Evolutionary conservation across 176 grass and related monocot genomes (phyloP), one percentile per base, ranked within the genome.

Genomic region (Oryza nivara): DNA sequence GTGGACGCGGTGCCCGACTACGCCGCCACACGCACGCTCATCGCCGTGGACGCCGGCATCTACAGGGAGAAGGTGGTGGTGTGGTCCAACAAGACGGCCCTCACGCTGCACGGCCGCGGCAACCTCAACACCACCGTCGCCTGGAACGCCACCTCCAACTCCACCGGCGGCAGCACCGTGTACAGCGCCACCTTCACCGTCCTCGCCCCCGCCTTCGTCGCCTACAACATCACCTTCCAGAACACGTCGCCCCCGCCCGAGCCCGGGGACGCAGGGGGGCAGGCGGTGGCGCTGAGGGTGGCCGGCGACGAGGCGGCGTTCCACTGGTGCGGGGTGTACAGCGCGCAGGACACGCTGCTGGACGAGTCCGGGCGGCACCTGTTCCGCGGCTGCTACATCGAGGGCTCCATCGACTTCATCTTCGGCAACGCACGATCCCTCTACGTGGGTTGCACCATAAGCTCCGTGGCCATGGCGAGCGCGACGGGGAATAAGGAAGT

Each of bases 321-420:
- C 86, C 82, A 97, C 68, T 89, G 90, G 81, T 92, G 94, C 45
- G 94, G 92, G 5, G 89, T 97, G 70, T 97, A 94, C 74, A 60
- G 94, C 25, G 68, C 92, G 5, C 94, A 94, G 80, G 94, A 97
- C 90, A 94, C 94, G 34, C 77, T 94, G 83, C 88, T 97, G 41
- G 94, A 97, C 86, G 89, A 97, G 67, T 86, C 60, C 45, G 94
- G 94, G 4, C 86, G 89, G 17, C 94, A 97, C 70, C 26, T 26
- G 26, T 26, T 26, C 26, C 26, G 26, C 26, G 26, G 26, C 58
- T 97, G 94, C 85, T 90, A 83, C 88, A 90, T 97, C 82, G 94
- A 97, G 87, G 94, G 92, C 6, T 97, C 94, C 68, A 97, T 94
- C 36, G 90, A 97, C 70, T 97, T 97, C 90, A 94, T 97, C 83